Percentiles rank a stretch among this genome's conserved stretches.
Evolutionary conservation across 768 basidiomycete genomes (phyloP).

Genomic region (Serendipita sp.): DNA sequence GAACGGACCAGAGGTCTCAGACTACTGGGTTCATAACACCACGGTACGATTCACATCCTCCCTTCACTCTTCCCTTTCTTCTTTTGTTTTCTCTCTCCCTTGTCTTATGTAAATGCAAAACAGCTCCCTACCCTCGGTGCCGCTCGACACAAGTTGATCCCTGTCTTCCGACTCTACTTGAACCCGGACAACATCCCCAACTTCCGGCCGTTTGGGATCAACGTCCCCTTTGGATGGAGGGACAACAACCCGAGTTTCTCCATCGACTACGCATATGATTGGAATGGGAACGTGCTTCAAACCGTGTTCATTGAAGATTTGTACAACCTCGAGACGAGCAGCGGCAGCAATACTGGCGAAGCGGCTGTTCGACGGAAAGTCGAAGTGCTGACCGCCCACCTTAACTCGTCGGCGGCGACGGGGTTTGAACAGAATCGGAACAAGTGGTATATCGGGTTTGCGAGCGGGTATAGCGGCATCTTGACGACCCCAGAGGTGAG

Average conservation of each 20-base stretch:
- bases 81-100: too few relatives aligned
- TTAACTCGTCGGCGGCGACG: neutral
- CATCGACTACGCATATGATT: constrained; percentile 9
- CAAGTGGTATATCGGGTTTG: too few relatives aligned
- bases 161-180: constrained; percentile 31
- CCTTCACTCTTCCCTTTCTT: too few relatives aligned
- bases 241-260: constrained; percentile 32
- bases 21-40: constrained; percentile 33
- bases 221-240: constrained; percentile 30
- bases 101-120: too few relatives aligned
- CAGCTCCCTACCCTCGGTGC: constrained; percentile 28
- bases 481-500: too few relatives aligned
- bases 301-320: constrained; percentile 13
- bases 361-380: constrained; percentile 9
- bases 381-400: constrained; percentile 9
- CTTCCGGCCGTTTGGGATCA: constrained; percentile 16
- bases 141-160: constrained; percentile 35
- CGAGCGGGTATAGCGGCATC: too few relatives aligned
- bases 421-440: too few relatives aligned
- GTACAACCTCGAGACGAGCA: constrained; percentile 11
- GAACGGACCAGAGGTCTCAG: constrained; percentile 25
- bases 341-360: too few relatives aligned
- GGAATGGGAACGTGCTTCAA: neutral
- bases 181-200: neutral
- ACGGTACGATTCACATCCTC: constrained; percentile 28